These are phyloP conservation scores for Gardenia jasminoides DNA, from an alignment of 257 asterid species.

Conservation along the genomic window DNA sequence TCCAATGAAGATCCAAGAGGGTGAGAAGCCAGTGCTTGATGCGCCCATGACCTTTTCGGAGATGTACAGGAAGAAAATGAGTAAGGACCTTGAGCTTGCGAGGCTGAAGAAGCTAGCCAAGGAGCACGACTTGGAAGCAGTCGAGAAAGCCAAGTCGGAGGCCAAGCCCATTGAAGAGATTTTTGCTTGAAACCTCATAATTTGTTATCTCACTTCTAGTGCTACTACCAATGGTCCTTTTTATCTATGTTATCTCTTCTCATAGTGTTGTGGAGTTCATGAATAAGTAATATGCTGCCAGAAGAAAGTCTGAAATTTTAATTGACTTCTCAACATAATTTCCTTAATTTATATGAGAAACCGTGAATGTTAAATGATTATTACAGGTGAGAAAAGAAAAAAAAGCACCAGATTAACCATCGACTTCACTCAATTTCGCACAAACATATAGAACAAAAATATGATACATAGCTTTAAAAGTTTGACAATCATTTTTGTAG, in stretches of 20 bases:
- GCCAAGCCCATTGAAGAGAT: constrained; percentile 36
- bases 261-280: neutral
- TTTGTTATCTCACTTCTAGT: neutral
- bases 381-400: too few relatives aligned
- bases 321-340: too few relatives aligned
- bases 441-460: too few relatives aligned
- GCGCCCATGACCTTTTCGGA: constrained; percentile 59
- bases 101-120: constrained; percentile 59
- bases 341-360: too few relatives aligned
- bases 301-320: neutral
- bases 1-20: constrained; percentile 55
- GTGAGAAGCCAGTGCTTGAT: constrained; percentile 50
- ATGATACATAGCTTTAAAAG: too few relatives aligned
- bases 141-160: constrained; percentile 26
- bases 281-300: neutral
- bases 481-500: too few relatives aligned
- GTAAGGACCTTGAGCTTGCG: constrained; percentile 65
- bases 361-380: too few relatives aligned
- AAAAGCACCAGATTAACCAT: too few relatives aligned
- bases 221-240: neutral
- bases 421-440: too few relatives aligned
- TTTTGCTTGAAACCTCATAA: constrained; percentile 25
- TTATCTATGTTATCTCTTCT: neutral
- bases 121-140: constrained; percentile 35
- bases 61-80: constrained; percentile 87